Evolutionary conservation across 2,329 filamentous ascomycete genomes (phyloP).

Genomic region (Pseudogymnoascus sp.): DNA sequence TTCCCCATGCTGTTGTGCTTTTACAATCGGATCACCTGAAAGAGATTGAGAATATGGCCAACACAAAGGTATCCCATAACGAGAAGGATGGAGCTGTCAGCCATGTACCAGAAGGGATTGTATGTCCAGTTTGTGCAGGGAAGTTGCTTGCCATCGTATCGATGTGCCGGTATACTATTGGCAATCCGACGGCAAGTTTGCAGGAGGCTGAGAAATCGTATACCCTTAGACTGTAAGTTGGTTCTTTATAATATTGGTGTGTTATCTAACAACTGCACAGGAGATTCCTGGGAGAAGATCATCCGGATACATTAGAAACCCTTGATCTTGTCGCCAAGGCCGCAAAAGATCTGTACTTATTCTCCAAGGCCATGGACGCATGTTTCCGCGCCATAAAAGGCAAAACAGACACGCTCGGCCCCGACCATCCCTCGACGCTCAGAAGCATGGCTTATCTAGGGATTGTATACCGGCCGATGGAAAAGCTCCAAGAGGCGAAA

Average conservation of each 20-base stretch:
- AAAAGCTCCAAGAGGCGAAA: background rate
- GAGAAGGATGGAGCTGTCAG: background rate
- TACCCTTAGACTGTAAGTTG: background rate
- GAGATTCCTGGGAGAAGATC: background rate
- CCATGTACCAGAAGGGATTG: background rate
- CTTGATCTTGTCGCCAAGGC: background rate
- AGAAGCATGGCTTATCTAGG: background rate
- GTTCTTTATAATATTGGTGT: background rate
- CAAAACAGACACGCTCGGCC: constrained; percentile 2
- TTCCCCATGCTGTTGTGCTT: background rate
- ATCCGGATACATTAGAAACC: background rate
- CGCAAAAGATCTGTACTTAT: background rate
- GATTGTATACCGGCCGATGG: background rate
- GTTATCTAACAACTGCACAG: background rate
- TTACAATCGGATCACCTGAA: background rate
- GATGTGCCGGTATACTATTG: background rate
- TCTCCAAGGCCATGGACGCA: background rate
- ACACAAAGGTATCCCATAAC: background rate
- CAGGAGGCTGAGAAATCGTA: background rate
- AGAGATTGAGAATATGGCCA: background rate
- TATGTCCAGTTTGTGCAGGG: background rate
- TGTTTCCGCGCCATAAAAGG: background rate
- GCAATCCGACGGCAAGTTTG: background rate
- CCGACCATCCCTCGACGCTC: constrained; percentile 2
- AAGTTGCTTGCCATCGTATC: background rate